These are phyloP conservation scores for Trametes sp. DNA, from an alignment of 1,284 basidiomycete species.

Conservation along the genomic window DNA sequence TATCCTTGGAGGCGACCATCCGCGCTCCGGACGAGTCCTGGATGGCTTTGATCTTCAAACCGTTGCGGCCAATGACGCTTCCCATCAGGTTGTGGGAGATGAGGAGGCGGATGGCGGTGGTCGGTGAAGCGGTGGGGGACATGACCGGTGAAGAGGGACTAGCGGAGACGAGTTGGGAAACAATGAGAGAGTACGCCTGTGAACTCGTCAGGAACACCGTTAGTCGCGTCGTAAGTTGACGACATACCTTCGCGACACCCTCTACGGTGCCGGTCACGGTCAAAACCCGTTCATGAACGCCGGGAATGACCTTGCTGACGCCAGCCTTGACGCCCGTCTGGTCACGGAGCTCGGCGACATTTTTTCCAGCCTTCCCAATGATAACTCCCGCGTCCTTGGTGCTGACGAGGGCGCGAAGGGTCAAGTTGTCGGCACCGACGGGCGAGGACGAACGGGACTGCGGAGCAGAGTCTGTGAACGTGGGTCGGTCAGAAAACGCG, in stretches of 20 bases:
- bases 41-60: slow-evolving; percentile 99
- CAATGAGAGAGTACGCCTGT: slow-evolving; percentile 95
- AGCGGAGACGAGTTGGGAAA: slow-evolving; percentile 86
- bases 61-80: slow-evolving; percentile 96
- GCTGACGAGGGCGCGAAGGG: slow-evolving; percentile 91
- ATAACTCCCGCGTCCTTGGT: slow-evolving; percentile 98
- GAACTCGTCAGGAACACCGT: slow-evolving; percentile 24
- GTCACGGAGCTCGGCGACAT: slow-evolving; percentile 95
- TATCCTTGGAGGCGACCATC: slow-evolving; percentile 98
- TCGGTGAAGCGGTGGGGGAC: slow-evolving; percentile 66
- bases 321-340: slow-evolving; percentile 97
- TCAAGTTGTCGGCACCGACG: slow-evolving; percentile 72
- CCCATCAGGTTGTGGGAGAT: slow-evolving; percentile 99
- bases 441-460: slow-evolving; percentile 76
- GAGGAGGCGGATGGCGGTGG: slow-evolving; percentile 92
- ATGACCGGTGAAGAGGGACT: slow-evolving; percentile 73
- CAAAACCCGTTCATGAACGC: slow-evolving; percentile 97
- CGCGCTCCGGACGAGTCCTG: slow-evolving; percentile 97
- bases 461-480: slow-evolving; percentile 47
- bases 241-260: slow-evolving; percentile 84
- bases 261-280: slow-evolving; percentile 93
- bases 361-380: slow-evolving; percentile 96
- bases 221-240: slow-evolving; percentile 3
- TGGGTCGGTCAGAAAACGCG: slow-evolving; percentile 20
- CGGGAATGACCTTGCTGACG: slow-evolving; percentile 97